Evolutionary conservation across 495 filamentous ascomycete genomes (phyloP).

Genomic region (Penicillium odoratum): DNA sequence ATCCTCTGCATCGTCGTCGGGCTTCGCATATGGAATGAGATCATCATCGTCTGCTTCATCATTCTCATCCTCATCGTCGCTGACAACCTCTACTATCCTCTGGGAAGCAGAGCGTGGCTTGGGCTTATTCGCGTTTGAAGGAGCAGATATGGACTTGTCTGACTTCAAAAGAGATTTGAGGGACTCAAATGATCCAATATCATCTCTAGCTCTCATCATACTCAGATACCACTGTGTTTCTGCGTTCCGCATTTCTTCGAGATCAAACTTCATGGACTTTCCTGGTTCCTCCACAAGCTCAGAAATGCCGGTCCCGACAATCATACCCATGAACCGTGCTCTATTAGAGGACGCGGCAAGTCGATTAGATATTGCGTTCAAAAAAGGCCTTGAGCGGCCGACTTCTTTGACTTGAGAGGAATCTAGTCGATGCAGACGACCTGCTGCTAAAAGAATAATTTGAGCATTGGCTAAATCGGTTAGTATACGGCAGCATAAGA

Average conservation of each 20-base stretch:
- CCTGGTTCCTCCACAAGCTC: slow-evolving; percentile 73
- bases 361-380: slow-evolving; percentile 81
- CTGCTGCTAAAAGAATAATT: slow-evolving; percentile 72
- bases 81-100: slow-evolving; percentile 60
- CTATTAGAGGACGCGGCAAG: slow-evolving; percentile 72
- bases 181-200: slow-evolving; percentile 57
- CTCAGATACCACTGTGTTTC: slow-evolving; percentile 79
- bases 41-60: slow-evolving; percentile 63
- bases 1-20: slow-evolving; percentile 89
- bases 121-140: slow-evolving; percentile 11
- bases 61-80: slow-evolving; percentile 52
- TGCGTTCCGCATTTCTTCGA: slow-evolving; percentile 70
- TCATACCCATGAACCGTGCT: slow-evolving; percentile 85
- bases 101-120: slow-evolving; percentile 19
- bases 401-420: slow-evolving; percentile 61
- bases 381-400: slow-evolving; percentile 68
- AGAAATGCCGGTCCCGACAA: slow-evolving; percentile 80
- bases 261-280: slow-evolving; percentile 76
- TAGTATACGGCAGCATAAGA: slow-evolving; percentile 14
- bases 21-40: slow-evolving; percentile 80
- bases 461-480: slow-evolving; percentile 69
- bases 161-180: slow-evolving; percentile 31
- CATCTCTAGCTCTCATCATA: slow-evolving; percentile 63
- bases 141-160: not conserved
- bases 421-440: slow-evolving; percentile 66